Evolutionary conservation across 306 rosid species (phyloP).

Genomic region (Corylus americana): DNA sequence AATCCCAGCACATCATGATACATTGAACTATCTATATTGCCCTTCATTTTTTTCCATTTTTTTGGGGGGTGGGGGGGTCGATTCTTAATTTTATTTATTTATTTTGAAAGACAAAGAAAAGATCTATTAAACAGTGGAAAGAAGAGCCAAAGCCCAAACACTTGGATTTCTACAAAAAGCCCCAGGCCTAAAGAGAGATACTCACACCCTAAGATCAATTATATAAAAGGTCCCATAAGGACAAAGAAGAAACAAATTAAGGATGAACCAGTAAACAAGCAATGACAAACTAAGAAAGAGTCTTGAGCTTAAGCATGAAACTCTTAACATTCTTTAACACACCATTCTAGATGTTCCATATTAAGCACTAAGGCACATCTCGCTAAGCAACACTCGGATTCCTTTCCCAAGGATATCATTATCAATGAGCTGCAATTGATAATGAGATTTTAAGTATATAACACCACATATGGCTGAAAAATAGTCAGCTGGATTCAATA

Average conservation of each 20-base stretch:
- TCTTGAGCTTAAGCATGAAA: background rate
- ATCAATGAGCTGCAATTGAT: background rate
- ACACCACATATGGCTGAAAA: background rate
- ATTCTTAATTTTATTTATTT: background rate
- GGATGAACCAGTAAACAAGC: background rate
- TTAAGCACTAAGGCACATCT: background rate
- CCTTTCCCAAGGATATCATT: background rate
- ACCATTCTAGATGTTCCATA: background rate
- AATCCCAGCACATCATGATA: background rate
- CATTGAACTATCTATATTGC: background rate
- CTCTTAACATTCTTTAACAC: background rate
- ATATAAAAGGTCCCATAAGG: too few relatives aligned
- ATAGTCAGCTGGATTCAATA: background rate
- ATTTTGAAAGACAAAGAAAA: background rate
- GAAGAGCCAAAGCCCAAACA: background rate
- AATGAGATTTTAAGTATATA: background rate
- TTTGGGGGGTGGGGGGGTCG: background rate
- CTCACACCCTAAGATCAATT: too few relatives aligned
- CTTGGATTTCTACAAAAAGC: background rate
- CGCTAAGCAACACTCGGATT: background rate
- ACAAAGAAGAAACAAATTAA: too few relatives aligned
- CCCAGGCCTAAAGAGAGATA: too few relatives aligned
- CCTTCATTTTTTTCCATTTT: background rate
- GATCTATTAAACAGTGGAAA: background rate
- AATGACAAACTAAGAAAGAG: background rate